These are phyloP conservation scores for Mucor sp. DNA, from an alignment of 371 early-diverging fungal species.

Conservation along the genomic window DNA sequence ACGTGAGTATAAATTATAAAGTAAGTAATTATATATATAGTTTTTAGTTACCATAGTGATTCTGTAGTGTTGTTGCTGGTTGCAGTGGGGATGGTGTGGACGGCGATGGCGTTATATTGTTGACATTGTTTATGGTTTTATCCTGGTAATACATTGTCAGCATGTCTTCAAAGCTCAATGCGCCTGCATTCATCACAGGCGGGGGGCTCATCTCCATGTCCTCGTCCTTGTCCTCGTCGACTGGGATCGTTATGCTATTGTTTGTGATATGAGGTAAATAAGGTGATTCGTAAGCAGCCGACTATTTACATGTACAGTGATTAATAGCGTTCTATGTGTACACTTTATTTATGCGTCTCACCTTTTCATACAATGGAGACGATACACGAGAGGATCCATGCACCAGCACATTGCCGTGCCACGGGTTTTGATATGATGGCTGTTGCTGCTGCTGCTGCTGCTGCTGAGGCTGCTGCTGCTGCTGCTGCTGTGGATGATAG, in stretches of 20 bases:
- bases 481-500: neutral
- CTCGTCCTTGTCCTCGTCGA: conserved; percentile 17
- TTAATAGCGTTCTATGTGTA: neutral
- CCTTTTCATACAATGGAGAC: conserved; percentile 9
- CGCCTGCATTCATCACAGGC: conserved; percentile 22
- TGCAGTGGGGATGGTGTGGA: neutral
- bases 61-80: neutral
- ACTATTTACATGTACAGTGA: neutral
- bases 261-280: conserved; percentile 13
- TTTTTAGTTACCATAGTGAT: neutral
- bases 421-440: conserved; percentile 6
- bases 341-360: neutral
- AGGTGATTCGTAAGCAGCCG: conserved; percentile 1
- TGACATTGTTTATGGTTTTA: neutral
- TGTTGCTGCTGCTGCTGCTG: neutral
- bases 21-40: neutral
- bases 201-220: conserved; percentile 8
- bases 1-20: conserved; percentile 10
- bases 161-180: conserved; percentile 34
- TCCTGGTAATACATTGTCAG: conserved; percentile 25
- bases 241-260: conserved; percentile 35
- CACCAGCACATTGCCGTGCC: conserved; percentile 21
- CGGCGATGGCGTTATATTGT: conserved; percentile 1
- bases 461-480: neutral
- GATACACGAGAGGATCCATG: conserved; percentile 23